These are phyloP conservation scores for Fusarium torulosum DNA, from an alignment of 2,329 filamentous ascomycete species.

Conservation along the genomic window DNA sequence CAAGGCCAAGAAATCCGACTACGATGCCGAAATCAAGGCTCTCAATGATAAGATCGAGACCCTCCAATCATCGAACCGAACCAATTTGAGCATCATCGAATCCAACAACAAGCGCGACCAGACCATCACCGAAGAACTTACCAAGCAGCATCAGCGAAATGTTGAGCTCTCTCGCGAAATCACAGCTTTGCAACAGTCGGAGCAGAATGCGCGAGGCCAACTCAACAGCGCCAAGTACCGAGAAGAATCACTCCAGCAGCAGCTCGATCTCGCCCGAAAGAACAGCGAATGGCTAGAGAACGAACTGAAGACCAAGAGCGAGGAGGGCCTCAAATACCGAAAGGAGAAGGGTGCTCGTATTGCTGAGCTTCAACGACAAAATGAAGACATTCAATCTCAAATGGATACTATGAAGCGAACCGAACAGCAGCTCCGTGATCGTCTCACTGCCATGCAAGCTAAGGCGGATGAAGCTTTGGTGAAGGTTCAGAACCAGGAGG, in stretches of 20 bases:
- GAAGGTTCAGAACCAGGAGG: conserved; percentile 87
- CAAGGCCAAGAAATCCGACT: conserved; percentile 79
- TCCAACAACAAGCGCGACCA: conserved; percentile 90
- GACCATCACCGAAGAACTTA: conserved; percentile 85
- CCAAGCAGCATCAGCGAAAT: conserved; percentile 89
- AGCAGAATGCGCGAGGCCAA: conserved; percentile 84
- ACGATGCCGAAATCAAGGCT: conserved; percentile 79
- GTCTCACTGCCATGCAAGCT: conserved; percentile 84
- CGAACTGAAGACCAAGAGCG: conserved; percentile 90
- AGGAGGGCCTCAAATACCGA: conserved; percentile 88
- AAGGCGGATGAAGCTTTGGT: conserved; percentile 87
- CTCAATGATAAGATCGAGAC: conserved; percentile 86
- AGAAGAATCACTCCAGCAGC: conserved; percentile 90
- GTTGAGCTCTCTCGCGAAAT: conserved; percentile 87
- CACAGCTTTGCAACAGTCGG: conserved; percentile 82
- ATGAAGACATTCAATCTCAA: conserved; percentile 84
- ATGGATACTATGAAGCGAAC: conserved; percentile 83
- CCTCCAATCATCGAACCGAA: conserved; percentile 91
- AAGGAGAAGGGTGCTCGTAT: conserved; percentile 96
- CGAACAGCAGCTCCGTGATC: conserved; percentile 82
- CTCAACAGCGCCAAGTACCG: conserved; percentile 87
- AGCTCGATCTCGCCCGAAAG: conserved; percentile 87
- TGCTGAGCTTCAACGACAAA: conserved; percentile 86
- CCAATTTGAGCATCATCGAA: conserved; percentile 89
- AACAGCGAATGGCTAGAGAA: conserved; percentile 94